These are phyloP conservation scores for Miamiensis avidus DNA, from an alignment of 169 alveolate species.

Conservation along the genomic window DNA sequence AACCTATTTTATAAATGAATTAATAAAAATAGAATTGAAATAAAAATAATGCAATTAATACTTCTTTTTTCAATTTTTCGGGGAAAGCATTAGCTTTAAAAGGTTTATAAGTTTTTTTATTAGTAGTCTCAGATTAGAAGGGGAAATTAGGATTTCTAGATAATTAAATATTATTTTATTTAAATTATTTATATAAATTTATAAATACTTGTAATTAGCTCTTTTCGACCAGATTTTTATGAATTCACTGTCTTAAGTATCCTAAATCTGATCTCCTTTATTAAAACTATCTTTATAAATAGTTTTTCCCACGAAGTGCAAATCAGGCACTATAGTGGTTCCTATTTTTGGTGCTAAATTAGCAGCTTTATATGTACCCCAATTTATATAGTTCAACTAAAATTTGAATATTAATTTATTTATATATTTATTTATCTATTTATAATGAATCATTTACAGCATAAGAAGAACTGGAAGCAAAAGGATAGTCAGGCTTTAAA, in stretches of 20 bases:
- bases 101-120: not conserved
- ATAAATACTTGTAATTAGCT: not conserved
- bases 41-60: not conserved
- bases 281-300: not conserved
- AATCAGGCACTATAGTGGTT: not conserved
- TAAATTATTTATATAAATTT: too few species aligned
- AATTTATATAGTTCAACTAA: not conserved
- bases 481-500: not conserved
- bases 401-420: too few species aligned
- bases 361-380: not conserved
- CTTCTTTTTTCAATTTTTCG: not conserved
- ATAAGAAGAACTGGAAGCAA: not conserved
- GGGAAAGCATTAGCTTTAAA: not conserved
- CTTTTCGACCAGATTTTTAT: not conserved
- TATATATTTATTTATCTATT: too few species aligned
- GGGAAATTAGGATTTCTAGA: not conserved
- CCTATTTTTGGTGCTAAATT: not conserved
- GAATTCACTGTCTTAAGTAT: not conserved
- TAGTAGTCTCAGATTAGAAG: not conserved
- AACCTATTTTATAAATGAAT: not conserved
- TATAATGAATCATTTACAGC: not conserved
- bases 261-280: not conserved
- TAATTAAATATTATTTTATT: too few species aligned
- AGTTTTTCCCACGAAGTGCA: not conserved
- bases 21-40: not conserved